Conservation (phyloP, 768 basidiomycete species). For the Xerocomellus amylosporus region DNA sequence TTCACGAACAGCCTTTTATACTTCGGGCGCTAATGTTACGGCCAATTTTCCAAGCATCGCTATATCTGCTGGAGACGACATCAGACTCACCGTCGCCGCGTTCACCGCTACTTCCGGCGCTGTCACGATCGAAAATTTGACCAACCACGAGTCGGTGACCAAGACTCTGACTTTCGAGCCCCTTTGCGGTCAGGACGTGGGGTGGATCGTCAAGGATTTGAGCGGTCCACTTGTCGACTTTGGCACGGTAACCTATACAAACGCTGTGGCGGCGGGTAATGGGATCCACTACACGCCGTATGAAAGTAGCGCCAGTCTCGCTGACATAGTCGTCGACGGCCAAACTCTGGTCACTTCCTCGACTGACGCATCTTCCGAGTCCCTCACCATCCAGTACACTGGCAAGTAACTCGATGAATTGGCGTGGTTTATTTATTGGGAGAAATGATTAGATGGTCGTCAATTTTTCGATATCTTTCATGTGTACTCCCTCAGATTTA, state of each 20-base stretch:
- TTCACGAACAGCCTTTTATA: constrained; percentile 2
- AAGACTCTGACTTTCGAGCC: neutral
- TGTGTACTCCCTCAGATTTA: neutral
- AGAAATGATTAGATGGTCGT: neutral
- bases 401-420: neutral
- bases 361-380: too few species aligned
- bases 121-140: constrained; percentile 1
- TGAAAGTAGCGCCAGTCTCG: too few species aligned
- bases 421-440: neutral
- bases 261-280: neutral
- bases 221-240: neutral
- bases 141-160: neutral
- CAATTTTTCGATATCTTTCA: neutral
- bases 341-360: too few species aligned
- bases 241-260: neutral
- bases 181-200: constrained; percentile 4
- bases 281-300: too few species aligned
- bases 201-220: constrained; percentile 9
- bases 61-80: constrained; percentile 7
- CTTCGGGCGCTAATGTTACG: neutral
- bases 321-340: too few species aligned
- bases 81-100: constrained; percentile 2
- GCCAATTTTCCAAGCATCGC: neutral
- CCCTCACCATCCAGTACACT: too few species aligned
- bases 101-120: neutral